Percentiles rank a stretch among this genome's conserved stretches.
These are phyloP conservation scores for Cladosporium sp. DNA, from an alignment of 2,329 filamentous ascomycete species.

Conservation along the genomic window DNA sequence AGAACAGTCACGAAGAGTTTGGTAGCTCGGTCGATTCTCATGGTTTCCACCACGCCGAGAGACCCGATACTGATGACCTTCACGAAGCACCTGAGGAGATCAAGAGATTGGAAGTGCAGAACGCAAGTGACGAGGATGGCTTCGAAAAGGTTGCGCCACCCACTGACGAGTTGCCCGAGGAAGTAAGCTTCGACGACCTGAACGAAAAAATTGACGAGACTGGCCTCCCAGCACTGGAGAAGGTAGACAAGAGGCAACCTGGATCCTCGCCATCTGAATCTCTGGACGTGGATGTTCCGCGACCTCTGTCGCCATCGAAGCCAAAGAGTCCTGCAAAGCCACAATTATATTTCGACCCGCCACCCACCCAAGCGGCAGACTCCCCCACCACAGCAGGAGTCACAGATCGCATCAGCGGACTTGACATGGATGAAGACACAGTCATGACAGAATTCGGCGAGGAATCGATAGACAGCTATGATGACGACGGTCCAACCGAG, in stretches of 20 bases:
- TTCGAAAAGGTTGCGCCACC: constrained; percentile 84
- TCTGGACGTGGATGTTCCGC: constrained; percentile 28
- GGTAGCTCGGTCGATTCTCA: constrained; percentile 54
- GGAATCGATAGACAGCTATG: constrained; percentile 32
- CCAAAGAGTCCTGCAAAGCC: constrained; percentile 24
- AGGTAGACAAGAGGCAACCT: constrained; percentile 31
- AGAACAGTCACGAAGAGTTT: constrained; percentile 47
- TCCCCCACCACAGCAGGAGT: constrained; percentile 56
- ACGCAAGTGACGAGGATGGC: constrained; percentile 82
- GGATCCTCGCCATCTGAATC: constrained; percentile 20
- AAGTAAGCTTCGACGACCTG: constrained; percentile 70
- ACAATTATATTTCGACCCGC: constrained; percentile 30
- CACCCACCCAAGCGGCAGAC: constrained; percentile 38
- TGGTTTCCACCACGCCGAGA: constrained; percentile 52
- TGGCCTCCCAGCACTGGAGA: constrained; percentile 30
- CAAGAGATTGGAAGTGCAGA: constrained; percentile 73
- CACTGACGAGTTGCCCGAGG: constrained; percentile 60
- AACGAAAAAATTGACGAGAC: constrained; percentile 52
- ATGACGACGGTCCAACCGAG: constrained; percentile 33
- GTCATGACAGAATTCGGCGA: constrained; percentile 45
- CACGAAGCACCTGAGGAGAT: constrained; percentile 62
- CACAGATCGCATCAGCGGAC: constrained; percentile 54
- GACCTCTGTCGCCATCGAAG: constrained; percentile 35
- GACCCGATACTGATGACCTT: constrained; percentile 43
- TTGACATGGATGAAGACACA: constrained; percentile 62